Evolutionary conservation across 306 rosid genomes (phyloP).

Genomic region (Cicer judaicum): DNA sequence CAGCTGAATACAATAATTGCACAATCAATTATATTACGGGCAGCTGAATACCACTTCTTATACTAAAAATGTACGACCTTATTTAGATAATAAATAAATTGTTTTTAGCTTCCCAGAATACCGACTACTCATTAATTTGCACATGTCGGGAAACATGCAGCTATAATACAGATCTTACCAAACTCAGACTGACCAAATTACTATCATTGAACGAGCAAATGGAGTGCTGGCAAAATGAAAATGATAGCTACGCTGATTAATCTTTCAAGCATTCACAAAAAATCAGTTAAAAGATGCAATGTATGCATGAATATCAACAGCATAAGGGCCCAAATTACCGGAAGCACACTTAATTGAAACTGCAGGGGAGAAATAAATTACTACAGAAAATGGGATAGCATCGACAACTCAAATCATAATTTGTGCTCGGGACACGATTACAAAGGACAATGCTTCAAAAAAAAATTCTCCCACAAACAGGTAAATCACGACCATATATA

Average conservation of each 20-base stretch:
- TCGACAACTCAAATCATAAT: conserved; percentile 43
- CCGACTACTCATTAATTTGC: background rate
- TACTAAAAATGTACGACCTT: too few species aligned
- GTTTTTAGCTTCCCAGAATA: background rate
- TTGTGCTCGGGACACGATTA: conserved; percentile 40
- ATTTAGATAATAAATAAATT: too few species aligned
- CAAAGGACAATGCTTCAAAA: conserved; percentile 39
- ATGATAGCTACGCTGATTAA: conserved; percentile 41
- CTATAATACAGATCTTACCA: background rate
- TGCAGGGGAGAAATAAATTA: conserved; percentile 38
- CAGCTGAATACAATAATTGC: too few species aligned
- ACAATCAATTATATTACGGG: too few species aligned
- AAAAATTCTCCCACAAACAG: conserved; percentile 42
- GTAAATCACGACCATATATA: conserved; percentile 15
- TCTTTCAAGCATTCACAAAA: conserved; percentile 51
- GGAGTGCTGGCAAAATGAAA: conserved; percentile 36
- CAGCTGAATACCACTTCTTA: too few species aligned
- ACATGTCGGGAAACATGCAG: background rate
- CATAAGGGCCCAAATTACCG: conserved; percentile 30
- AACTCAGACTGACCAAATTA: background rate
- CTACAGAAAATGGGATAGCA: conserved; percentile 29
- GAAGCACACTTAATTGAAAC: conserved; percentile 38
- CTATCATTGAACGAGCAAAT: background rate
- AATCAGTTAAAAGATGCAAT: conserved; percentile 48
- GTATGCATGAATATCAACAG: conserved; percentile 45